Percentiles rank a stretch among this genome's conserved stretches.
Conservation (phyloP, 805 yeast genomes). For the Aciculoconidium aculeatum region DNA sequence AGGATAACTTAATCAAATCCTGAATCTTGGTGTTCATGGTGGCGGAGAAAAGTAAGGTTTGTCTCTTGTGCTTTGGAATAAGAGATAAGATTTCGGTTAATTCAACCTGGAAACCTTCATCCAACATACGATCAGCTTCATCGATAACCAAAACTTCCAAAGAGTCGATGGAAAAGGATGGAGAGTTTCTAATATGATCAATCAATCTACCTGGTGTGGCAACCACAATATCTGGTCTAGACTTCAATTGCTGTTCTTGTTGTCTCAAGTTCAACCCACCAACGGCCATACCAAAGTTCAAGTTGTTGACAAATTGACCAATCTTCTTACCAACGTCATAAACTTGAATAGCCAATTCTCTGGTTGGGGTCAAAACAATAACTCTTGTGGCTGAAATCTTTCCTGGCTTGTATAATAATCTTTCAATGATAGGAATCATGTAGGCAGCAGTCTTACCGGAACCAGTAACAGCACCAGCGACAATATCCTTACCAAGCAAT, state of each 20-base stretch:
- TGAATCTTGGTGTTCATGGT: slow-evolving; percentile 95
- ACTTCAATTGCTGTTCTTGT: slow-evolving; percentile 89
- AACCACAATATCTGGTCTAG: slow-evolving; percentile 91
- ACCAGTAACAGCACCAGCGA: slow-evolving; percentile 99
- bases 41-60: slow-evolving; percentile 91
- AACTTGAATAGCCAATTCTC: slow-evolving; percentile 97
- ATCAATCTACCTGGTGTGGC: slow-evolving; percentile 99
- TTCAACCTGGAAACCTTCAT: slow-evolving; percentile 97
- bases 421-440: slow-evolving; percentile 91
- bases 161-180: slow-evolving; percentile 82
- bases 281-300: slow-evolving; percentile 91
- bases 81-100: slow-evolving; percentile 82
- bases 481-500: slow-evolving; percentile 87
- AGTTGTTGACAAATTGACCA: slow-evolving; percentile 65
- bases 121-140: slow-evolving; percentile 99
- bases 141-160: slow-evolving; percentile 92
- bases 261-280: slow-evolving; percentile 95
- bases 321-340: slow-evolving; percentile 87
- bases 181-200: slow-evolving; percentile 93
- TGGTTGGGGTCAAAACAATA: slow-evolving; percentile 87
- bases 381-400: slow-evolving; percentile 87
- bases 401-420: slow-evolving; percentile 83
- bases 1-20: slow-evolving; percentile 78
- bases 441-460: slow-evolving; percentile 99
- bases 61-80: slow-evolving; percentile 81